Evolutionary conservation across 2,329 filamentous ascomycete genomes (phyloP).

Genomic region (Metarhizium album): DNA sequence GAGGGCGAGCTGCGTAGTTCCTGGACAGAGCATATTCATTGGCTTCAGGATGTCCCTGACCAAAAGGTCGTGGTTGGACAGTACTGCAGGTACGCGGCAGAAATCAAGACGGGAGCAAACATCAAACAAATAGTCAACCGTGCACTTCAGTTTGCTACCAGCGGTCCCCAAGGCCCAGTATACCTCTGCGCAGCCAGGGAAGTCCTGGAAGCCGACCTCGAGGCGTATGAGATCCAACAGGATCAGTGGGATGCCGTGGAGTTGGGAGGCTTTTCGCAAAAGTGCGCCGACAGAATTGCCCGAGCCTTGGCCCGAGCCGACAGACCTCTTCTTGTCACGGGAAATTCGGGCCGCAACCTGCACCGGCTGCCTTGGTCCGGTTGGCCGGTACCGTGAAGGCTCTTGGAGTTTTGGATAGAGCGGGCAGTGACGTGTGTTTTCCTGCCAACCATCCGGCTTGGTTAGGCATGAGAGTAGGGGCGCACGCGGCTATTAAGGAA

Average conservation of each 20-base stretch:
- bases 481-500: background rate
- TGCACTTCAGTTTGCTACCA: conserved; percentile 65
- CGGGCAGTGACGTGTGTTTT: conserved; percentile 70
- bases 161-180: conserved; percentile 62
- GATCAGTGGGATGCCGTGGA: conserved; percentile 56
- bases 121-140: conserved; percentile 78
- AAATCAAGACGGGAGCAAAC: conserved; percentile 70
- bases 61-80: conserved; percentile 67
- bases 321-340: background rate
- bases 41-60: conserved; percentile 69
- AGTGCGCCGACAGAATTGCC: conserved; percentile 44
- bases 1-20: conserved; percentile 63
- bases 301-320: conserved; percentile 48
- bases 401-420: conserved; percentile 45
- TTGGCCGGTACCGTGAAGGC: conserved; percentile 54
- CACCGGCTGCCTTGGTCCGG: conserved; percentile 48
- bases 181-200: conserved; percentile 66
- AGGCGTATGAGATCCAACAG: conserved; percentile 49
- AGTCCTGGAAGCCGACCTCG: conserved; percentile 70
- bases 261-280: conserved; percentile 40
- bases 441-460: conserved; percentile 58
- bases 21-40: conserved; percentile 68
- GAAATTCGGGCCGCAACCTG: conserved; percentile 15
- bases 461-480: conserved; percentile 46
- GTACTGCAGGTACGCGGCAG: conserved; percentile 68